Evolutionary conservation across 345 rosid genomes (phyloP), one percentile per base, ranked within the genome.

Genomic region (Anastatica hierochuntica): DNA sequence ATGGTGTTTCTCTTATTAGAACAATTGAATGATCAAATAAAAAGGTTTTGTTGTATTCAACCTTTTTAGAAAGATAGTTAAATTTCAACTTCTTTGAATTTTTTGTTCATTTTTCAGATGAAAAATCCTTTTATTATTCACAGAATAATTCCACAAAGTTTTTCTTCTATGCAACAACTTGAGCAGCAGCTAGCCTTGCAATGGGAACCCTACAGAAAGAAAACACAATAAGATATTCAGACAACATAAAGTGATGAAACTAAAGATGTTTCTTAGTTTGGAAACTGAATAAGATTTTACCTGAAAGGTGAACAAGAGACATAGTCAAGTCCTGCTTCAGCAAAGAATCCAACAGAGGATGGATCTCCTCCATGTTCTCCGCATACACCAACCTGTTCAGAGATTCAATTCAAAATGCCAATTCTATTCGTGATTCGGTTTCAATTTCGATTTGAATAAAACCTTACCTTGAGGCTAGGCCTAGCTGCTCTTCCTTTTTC

Each of bases 351-450:
- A 1, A 90, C 95, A n/a, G 96, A 87, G 1, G 89, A 75, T 29
- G 98, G 95, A 64, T 90, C 98, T 44, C 98, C 98, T 2, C 98
- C 92, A 26, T 90, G 98, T 82, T 90, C 98, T 56, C 96, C 96
- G 41, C 96, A 90, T 33, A 90, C 72, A 15, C 98, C 95, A 50
- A 89, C 81, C 97, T 85, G 73, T 62, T 66, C 27, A 7, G 14
- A 30, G 8, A 40, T 12, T 53, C 23, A 38, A 39, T 59, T 51
- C 19, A 38, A 14, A 2, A 5, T 33, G 5, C 10, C 7, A 19
- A 43, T 8, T 18, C 12, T 26, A 8, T 8, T 9, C n/a, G 2
- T 7, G 53, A 14, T 40, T 12, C 10, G 20, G 10, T 27, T 23
- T 49, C 20, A 6, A 18, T n/a, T n/a, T n/a, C n/a, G n/a, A n/a